phyloP scores from a whole-genome alignment of 208 protist genomes.

The Hexamita inflata region DNA sequence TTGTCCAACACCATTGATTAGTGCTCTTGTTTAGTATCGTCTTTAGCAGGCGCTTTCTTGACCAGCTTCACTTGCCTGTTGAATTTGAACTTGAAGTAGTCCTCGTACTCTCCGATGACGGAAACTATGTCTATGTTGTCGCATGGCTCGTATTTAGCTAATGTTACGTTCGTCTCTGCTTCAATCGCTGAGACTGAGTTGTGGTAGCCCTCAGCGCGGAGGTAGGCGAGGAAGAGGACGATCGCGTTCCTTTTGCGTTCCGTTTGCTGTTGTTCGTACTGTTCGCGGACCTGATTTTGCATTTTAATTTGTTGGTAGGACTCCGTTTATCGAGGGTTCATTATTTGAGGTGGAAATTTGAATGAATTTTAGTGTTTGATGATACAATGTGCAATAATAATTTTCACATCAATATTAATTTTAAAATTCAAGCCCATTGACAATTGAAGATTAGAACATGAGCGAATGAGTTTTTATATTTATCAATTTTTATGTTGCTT shows the following conservation, averaged over 20 bases:
- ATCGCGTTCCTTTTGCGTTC: conserved; percentile 7
- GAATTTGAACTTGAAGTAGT: conserved; percentile 22
- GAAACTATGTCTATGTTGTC: conserved; percentile 13
- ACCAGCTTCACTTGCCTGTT: conserved; percentile 5
- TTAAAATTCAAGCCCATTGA: too few relatives aligned
- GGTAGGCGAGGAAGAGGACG: not conserved
- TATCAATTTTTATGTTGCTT: too few relatives aligned
- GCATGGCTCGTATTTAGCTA: conserved; percentile 1
- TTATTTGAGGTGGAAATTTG: too few relatives aligned
- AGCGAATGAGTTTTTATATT: too few relatives aligned
- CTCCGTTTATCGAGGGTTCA: too few relatives aligned
- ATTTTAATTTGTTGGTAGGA: not conserved
- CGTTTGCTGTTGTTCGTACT: not conserved
- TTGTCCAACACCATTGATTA: too few relatives aligned
- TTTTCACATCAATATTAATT: too few relatives aligned
- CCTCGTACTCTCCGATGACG: not conserved
- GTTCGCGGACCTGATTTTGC: not conserved
- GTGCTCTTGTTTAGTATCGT: not conserved
- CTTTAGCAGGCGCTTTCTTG: not conserved
- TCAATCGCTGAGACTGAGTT: not conserved
- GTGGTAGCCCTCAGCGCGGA: conserved; percentile 1
- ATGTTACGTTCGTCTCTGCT: not conserved
- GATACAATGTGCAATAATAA: too few relatives aligned
- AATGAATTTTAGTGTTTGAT: too few relatives aligned
- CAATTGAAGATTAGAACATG: too few relatives aligned